Evolutionary conservation across 2,329 filamentous ascomycete species (phyloP).

Genomic region (Apiospora koreana): DNA sequence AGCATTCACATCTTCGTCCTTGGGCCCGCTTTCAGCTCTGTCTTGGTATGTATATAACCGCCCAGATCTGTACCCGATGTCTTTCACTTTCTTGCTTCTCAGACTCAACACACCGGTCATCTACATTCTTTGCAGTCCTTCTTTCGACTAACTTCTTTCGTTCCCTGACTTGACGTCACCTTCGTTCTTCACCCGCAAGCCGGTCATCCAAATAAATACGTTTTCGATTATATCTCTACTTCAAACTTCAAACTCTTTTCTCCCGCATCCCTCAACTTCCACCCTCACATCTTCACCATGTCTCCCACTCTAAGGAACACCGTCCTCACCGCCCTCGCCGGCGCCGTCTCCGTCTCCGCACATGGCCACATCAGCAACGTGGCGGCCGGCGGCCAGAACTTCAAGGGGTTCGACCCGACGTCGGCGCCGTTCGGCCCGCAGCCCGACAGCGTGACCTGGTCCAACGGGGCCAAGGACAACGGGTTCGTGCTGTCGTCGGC

Average conservation of each 20-base stretch:
- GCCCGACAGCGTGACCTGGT: not conserved
- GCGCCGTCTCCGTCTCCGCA: slow-evolving; percentile 27
- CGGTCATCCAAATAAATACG: not conserved
- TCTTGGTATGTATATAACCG: not conserved
- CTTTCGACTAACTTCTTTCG: not conserved
- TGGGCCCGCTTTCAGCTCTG: not conserved
- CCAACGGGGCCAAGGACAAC: slow-evolving; percentile 25
- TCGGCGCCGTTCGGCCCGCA: slow-evolving; percentile 21
- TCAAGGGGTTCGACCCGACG: slow-evolving; percentile 20
- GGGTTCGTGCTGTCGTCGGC: slow-evolving; percentile 50
- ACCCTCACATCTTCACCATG: not conserved
- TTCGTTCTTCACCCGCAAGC: not conserved
- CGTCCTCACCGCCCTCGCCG: slow-evolving; percentile 14
- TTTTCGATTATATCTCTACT: not conserved
- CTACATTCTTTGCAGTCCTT: not conserved
- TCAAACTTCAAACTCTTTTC: not conserved
- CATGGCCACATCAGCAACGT: slow-evolving; percentile 33
- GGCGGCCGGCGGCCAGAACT: slow-evolving; percentile 21
- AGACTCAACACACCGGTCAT: not conserved
- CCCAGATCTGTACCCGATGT: not conserved
- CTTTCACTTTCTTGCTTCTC: not conserved
- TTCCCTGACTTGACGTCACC: not conserved
- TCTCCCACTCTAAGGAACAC: slow-evolving; percentile 6
- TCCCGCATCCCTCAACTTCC: not conserved
- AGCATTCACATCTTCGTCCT: not conserved